These are phyloP conservation scores for Abrus pulchellus DNA, from an alignment of 306 rosid species.

Conservation along the genomic window DNA sequence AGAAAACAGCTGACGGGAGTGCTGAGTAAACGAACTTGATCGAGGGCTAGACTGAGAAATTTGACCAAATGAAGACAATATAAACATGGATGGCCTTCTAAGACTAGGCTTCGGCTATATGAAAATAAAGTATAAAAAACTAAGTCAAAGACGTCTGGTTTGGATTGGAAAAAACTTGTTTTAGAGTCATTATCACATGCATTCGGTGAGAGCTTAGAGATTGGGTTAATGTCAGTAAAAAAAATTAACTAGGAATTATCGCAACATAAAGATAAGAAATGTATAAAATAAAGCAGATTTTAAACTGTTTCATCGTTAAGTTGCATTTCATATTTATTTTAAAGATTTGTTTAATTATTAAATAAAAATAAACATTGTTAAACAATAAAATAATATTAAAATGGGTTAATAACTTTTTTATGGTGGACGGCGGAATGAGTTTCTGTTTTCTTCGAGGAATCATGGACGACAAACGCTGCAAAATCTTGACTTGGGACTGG, in stretches of 20 bases:
- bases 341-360: neutral
- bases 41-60: neutral
- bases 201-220: neutral
- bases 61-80: neutral
- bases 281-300: neutral
- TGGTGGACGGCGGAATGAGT: neutral
- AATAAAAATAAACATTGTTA: neutral
- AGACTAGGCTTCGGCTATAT: neutral
- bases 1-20: neutral
- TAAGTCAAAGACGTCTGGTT: slow-evolving; percentile 30
- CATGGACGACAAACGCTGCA: neutral
- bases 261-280: neutral
- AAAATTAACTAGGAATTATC: neutral
- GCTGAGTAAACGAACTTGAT: neutral
- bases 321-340: neutral
- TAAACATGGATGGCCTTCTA: neutral
- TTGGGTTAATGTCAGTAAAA: neutral
- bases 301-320: neutral
- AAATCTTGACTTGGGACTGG: slow-evolving; percentile 38
- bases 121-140: slow-evolving; percentile 11
- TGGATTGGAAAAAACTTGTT: neutral
- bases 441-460: neutral
- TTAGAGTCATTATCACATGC: neutral
- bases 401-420: neutral
- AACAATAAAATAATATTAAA: neutral